Evolutionary conservation across 768 basidiomycete species (phyloP), one percentile per base, ranked within the genome.

Genomic region (Cantharellus anzutake): DNA sequence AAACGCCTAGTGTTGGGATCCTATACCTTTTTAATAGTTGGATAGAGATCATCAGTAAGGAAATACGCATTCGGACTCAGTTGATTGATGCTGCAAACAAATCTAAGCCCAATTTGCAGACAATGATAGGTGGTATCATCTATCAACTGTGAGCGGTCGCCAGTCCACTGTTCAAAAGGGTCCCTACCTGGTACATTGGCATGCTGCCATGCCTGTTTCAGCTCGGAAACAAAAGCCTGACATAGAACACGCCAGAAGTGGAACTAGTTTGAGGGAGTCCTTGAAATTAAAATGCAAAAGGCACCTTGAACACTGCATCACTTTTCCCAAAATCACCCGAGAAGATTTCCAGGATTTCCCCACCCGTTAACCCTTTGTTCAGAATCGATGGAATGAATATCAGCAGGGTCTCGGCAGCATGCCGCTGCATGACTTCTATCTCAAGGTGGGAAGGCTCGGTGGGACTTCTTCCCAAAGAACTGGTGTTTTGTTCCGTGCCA

Each of bases 11-110:
- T 37, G 52, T 48, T 14, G 11, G 14, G 52, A 37, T 11, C 75
- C 5, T 29, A 51, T 58, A 78, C 82, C 20, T 71, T 69, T 20
- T 71, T 68, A 35, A 83, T 73, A 2, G 76, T 71, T 3, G 81
- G 76, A 65, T 79, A 83, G 20, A 84, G 70, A 66, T 84, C 79
- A 48, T 72, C 71, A 5, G 81, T 77, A 11, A 84, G 73, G 53
- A 85, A 79, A 65, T 84, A 85, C 4, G 83, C 84, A 5, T 82
- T 83, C 0, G 81, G 80, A 64, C 83, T 86, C 14, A 82, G 73
- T 63, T 85, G 75, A 56, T 73, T 76, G 57, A 82, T 72, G 5
- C 79, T 75, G 59, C 81, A 79, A 66, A 78, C 74, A 63, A 78
- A 83, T 42, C 74, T 73, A 42, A 84, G 68, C 2, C 77, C 77